Conservation (phyloP, 768 basidiomycete genomes). For the Amylocystis lapponica region DNA sequence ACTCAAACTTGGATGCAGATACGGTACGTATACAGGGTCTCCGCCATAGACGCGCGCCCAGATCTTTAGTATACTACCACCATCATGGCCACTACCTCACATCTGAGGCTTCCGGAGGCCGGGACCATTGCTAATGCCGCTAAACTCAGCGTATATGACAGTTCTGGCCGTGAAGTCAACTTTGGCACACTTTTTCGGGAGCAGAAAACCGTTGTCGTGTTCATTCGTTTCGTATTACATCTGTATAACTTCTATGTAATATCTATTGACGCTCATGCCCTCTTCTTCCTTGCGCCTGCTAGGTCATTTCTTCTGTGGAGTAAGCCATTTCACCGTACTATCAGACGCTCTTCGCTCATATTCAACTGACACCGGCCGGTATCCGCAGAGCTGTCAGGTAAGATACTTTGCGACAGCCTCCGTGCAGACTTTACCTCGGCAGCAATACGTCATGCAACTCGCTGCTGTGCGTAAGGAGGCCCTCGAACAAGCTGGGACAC, state of each 20-base stretch:
- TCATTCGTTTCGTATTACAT: conserved; percentile 42
- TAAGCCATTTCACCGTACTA: conserved; percentile 28
- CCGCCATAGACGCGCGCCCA: too few species aligned
- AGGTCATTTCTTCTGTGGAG: conserved; percentile 68
- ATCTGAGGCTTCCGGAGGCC: not conserved
- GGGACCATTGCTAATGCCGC: conserved; percentile 30
- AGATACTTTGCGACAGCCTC: conserved; percentile 2
- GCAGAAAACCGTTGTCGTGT: conserved; percentile 53
- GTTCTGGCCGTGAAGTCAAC: conserved; percentile 37
- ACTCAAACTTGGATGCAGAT: too few species aligned
- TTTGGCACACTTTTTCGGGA: conserved; percentile 49
- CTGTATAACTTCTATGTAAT: not conserved
- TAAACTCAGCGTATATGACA: conserved; percentile 33
- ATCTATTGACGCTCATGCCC: not conserved
- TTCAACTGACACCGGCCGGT: too few species aligned
- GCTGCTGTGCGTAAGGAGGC: conserved; percentile 34
- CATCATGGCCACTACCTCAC: too few species aligned
- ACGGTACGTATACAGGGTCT: too few species aligned
- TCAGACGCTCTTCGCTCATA: not conserved
- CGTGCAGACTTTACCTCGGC: not conserved
- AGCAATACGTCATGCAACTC: conserved; percentile 48
- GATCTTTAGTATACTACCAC: too few species aligned
- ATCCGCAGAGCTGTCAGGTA: conserved; percentile 40
- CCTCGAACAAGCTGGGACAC: conserved; percentile 33
- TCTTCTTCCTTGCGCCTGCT: not conserved